Conservation (phyloP, 371 early-diverging fungal species). For the Mucor plumbeus region DNA sequence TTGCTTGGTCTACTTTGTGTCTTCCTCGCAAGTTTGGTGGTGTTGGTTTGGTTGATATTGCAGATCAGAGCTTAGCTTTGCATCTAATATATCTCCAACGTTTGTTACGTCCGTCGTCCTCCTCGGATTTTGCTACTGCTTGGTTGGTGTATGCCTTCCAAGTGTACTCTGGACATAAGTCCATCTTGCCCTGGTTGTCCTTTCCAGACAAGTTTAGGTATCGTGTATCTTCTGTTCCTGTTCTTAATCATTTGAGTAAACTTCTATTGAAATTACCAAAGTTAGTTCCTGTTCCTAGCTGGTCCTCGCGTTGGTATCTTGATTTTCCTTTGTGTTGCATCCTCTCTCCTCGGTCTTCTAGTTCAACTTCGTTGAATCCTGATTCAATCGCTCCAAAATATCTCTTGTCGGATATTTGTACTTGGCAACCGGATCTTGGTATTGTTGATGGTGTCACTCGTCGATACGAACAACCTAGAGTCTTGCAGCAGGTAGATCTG, state of each 20-base stretch:
- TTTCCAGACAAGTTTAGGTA: slow-evolving; percentile 5
- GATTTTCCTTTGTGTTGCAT: background rate
- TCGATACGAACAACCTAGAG: too few relatives aligned
- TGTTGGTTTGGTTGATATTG: background rate
- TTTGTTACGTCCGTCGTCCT: background rate
- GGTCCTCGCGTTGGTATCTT: background rate
- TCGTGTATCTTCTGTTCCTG: too few relatives aligned
- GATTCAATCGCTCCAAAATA: too few relatives aligned
- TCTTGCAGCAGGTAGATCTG: too few relatives aligned
- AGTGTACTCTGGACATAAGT: slow-evolving; percentile 2
- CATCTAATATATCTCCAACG: slow-evolving; percentile 13
- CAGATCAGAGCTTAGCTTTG: background rate
- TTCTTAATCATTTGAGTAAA: too few relatives aligned
- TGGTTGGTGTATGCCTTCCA: slow-evolving; percentile 6
- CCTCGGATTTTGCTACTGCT: background rate
- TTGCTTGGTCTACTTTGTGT: slow-evolving; percentile 7
- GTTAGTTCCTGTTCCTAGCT: too few relatives aligned
- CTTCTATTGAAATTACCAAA: too few relatives aligned
- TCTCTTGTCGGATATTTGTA: too few relatives aligned
- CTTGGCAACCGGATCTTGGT: too few relatives aligned
- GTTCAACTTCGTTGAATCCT: background rate
- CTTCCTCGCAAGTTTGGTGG: slow-evolving; percentile 6
- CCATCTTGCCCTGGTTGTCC: background rate
- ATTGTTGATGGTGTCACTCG: too few relatives aligned
- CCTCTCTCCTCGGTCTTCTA: background rate